These are phyloP conservation scores for Trifolium pratense DNA, from an alignment of 306 rosid species.

Conservation along the genomic window DNA sequence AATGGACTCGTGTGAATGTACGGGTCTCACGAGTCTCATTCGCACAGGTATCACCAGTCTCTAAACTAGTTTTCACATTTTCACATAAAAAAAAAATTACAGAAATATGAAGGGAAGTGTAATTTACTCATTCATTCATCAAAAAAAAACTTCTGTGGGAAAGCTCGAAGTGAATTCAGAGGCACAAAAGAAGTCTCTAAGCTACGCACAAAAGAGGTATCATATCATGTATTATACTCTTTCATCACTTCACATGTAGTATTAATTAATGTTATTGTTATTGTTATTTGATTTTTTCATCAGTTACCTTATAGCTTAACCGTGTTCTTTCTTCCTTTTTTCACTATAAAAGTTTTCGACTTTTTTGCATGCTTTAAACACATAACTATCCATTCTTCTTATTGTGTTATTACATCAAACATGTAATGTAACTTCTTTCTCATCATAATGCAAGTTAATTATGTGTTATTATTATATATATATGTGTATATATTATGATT, in stretches of 20 bases:
- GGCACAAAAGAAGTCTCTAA: no score
- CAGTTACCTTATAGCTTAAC: background rate
- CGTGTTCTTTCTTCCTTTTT: slow-evolving; percentile 12
- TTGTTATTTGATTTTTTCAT: background rate
- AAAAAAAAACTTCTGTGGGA: no score
- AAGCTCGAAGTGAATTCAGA: no score
- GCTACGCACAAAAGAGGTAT: no score
- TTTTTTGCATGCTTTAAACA: background rate
- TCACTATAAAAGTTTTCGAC: slow-evolving; percentile 36
- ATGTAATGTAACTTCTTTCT: background rate
- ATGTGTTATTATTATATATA: no score
- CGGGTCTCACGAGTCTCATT: no score
- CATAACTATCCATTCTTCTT: background rate
- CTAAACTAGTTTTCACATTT: no score
- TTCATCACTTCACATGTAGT: background rate
- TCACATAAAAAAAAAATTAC: no score
- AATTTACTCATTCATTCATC: background rate
- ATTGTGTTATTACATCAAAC: background rate
- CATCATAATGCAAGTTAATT: background rate
- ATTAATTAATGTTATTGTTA: background rate
- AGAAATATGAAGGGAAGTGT: no score
- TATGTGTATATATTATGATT: background rate
- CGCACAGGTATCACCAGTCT: no score
- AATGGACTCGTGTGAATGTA: no score
- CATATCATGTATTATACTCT: no score